Evolutionary conservation across 2,329 filamentous ascomycete species (phyloP).

Genomic region (Colletotrichum nymphaeae): DNA sequence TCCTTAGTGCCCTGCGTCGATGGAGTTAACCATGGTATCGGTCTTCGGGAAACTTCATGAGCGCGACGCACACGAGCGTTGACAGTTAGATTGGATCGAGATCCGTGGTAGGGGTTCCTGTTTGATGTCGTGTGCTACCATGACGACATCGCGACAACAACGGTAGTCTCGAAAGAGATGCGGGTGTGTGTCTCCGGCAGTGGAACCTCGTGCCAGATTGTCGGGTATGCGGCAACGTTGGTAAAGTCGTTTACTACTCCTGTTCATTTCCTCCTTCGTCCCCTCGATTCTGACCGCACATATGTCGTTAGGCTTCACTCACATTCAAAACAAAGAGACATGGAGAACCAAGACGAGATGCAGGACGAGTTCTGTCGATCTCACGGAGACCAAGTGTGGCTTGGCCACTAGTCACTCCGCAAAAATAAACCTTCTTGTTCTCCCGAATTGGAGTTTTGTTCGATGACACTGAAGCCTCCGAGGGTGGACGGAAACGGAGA

Average conservation of each 20-base stretch:
- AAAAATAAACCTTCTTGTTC: not conserved
- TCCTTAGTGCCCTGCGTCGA: not conserved
- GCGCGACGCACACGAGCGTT: not conserved
- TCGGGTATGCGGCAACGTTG: not conserved
- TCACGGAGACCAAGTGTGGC: conserved; percentile 1
- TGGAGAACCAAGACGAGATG: not conserved
- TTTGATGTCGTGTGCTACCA: not conserved
- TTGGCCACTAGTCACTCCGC: not conserved
- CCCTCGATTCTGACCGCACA: not conserved
- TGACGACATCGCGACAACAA: not conserved
- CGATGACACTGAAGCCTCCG: not conserved
- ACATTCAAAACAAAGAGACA: not conserved
- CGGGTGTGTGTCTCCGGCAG: not conserved
- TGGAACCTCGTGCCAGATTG: not conserved
- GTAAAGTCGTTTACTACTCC: not conserved
- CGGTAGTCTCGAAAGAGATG: not conserved
- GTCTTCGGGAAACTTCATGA: not conserved
- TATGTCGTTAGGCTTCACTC: not conserved
- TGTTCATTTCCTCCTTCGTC: not conserved
- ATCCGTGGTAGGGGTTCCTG: not conserved
- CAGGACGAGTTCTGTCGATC: not conserved
- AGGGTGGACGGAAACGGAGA: not conserved
- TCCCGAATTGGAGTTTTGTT: not conserved
- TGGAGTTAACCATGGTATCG: not conserved
- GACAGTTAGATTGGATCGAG: not conserved